Conservation (phyloP, 495 filamentous ascomycete genomes). For the Penicillium coffeae region DNA sequence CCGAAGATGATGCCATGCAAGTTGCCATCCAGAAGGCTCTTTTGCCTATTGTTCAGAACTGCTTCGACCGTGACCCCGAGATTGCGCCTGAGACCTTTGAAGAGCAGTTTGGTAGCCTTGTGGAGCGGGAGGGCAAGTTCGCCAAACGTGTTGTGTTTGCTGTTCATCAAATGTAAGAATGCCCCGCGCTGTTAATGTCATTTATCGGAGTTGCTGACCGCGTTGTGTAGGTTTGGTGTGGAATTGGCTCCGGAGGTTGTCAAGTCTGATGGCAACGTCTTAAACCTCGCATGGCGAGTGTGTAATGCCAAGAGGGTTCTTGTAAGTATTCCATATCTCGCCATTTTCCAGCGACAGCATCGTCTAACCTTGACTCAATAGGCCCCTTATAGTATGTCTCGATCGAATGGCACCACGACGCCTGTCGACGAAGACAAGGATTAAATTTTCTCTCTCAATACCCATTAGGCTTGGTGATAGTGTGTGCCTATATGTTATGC, state of each 20-base stretch:
- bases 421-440: conserved; percentile 30
- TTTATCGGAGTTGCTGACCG: conserved; percentile 6
- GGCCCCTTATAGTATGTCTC: conserved; percentile 49
- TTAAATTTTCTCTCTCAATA: conserved; percentile 1
- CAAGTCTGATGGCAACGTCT: conserved; percentile 85
- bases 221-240: conserved; percentile 70
- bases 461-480: background rate
- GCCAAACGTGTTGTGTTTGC: conserved; percentile 88
- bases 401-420: conserved; percentile 39
- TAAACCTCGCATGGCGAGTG: conserved; percentile 89
- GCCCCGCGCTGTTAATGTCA: background rate
- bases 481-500: background rate
- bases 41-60: conserved; percentile 79
- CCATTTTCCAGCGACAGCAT: conserved; percentile 1
- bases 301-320: conserved; percentile 93
- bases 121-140: conserved; percentile 84
- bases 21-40: conserved; percentile 69
- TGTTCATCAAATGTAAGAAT: conserved; percentile 76
- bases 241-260: conserved; percentile 94
- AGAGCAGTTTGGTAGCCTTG: conserved; percentile 76
- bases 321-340: conserved; percentile 51
- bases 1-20: conserved; percentile 49
- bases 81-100: conserved; percentile 78
- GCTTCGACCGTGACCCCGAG: conserved; percentile 87
- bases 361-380: conserved; percentile 14